Evolutionary conservation across 2,329 filamentous ascomycete genomes (phyloP), one percentile per base, ranked within the genome.

Genomic region (Xylariaceae sp.): DNA sequence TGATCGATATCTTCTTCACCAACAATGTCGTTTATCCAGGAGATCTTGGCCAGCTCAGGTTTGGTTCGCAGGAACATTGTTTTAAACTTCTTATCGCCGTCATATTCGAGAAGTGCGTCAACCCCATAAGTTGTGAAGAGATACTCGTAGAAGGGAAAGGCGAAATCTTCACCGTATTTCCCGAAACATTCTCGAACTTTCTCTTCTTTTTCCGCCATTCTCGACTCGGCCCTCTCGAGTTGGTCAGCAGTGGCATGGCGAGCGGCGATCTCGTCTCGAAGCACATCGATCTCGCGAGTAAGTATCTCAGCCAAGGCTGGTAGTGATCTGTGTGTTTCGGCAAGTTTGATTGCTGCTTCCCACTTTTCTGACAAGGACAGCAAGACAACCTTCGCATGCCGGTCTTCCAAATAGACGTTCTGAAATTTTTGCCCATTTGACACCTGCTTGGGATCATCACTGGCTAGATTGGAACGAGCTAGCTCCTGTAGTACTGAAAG

Each of bases 11-110:
- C 82, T 47, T 82, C 76, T 61, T 93, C 87, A 20, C 79, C 77
- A 49, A 83, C 75, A 6, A 97, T 77, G 62, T 97, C 91, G 63
- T 98, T 94, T 69, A 98, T 95, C 93, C 93, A 98, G 39, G 85
- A 83, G 36, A 98, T 75, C 57, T 88, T 88, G 22, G 85, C 83
- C 50, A 89, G 81, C 50, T 83, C 76, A 0, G 82, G 78, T 52
- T 83, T 80, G 44, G 80, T 83, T 34, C 87, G 81, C 38, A 98
- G 74, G 58, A 90, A 98, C 41, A 76, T 75, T 1, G 89, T 95
- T 44, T 95, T 78, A 58, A 82, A 85, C 40, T 79, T 69, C 54
- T 82, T 82, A 58, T 91, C 86, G 45, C 82, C 70, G 21, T 83
- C 74, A 48, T 87, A 87, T 56, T 83, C 77, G 42, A 98, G 75